Base-by-base conservation (phyloP, 2,329 filamentous ascomycete genomes). In the Geosmithia flava region DNA sequence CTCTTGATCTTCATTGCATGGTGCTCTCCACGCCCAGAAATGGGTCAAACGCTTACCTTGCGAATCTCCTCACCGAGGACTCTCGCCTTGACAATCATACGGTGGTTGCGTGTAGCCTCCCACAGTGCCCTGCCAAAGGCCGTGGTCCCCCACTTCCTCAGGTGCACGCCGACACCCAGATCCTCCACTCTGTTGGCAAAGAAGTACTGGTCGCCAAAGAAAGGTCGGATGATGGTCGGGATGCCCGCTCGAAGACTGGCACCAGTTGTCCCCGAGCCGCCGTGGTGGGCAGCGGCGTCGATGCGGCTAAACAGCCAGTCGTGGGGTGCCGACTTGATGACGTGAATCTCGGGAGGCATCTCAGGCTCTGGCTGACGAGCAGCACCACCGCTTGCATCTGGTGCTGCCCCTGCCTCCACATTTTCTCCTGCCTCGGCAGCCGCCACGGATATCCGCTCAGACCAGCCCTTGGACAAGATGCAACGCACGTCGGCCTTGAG, bases 121-220 rank as follows among this genome's bases (percentile, higher is more conserved):
- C 89, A 96, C 7, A 98, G 68, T 0, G 91, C 89, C 50, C 87
- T 76, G 16, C 87, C 85, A 56, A 98, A 91, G 39, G 83, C 78
- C 54, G 80, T 85, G n/a, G 87, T 83, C 20, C 93, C 94, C 70
- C 95, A 80, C 64, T 87, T 93, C 70, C 85, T 89, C 56, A 98
- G 73, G 59, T 83, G 87, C 19, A 95, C 82, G 0, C 93, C 93
- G 2, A 97, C 93, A 0, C 93, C 91, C 6, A 98, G 72, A 58
- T 97, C 91, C 62, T 97, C 89, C 1, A 97, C 85, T 3, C 93
- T 78, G 29, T 75, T 79, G 7, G 89, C 93, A 57, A 95, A 97
- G 71, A 98, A 98, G 72, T 85, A 96, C 61, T 98, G 93, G 58
- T 98, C 93, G 5, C 93, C 93, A 60, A 98, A 98, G 70, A 97